These are phyloP conservation scores for Rhodamnia rubescens DNA, from an alignment of 345 rosid species.

Conservation along the genomic window DNA sequence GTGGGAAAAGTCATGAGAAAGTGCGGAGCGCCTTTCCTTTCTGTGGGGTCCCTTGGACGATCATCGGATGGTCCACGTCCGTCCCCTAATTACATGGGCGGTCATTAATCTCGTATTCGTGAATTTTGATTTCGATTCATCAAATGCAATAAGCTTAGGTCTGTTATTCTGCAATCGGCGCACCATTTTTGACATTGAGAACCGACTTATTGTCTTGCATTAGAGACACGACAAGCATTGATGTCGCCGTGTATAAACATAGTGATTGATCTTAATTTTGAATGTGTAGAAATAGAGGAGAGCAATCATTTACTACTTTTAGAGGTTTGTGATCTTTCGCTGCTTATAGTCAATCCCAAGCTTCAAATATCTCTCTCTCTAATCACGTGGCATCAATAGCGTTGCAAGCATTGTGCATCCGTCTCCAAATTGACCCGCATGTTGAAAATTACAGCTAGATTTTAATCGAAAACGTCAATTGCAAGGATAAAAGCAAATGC, in stretches of 20 bases:
- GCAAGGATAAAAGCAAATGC: accelerated
- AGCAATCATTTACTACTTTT: accelerated
- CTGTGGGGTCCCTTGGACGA: not conserved
- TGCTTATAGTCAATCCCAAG: accelerated
- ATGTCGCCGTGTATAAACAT: accelerated
- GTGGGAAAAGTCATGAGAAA: not conserved
- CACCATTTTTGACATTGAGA: not conserved
- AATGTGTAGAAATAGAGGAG: accelerated
- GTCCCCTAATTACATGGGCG: not conserved
- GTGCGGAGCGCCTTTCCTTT: not conserved
- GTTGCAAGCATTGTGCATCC: too few relatives aligned
- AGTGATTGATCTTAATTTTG: not conserved
- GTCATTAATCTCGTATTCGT: not conserved
- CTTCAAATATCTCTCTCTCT: not conserved
- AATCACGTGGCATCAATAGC: too few relatives aligned
- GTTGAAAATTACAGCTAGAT: not conserved
- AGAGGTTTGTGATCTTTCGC: not conserved
- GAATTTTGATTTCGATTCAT: not conserved
- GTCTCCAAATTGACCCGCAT: accelerated
- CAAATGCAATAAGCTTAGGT: too few relatives aligned
- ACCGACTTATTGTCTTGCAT: not conserved
- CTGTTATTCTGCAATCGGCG: not conserved
- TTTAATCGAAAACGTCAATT: not conserved
- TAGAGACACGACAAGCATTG: accelerated
- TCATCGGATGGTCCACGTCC: not conserved